A percentile compares a stretch with the other conserved stretches of the same genome.
phyloP scores from a whole-genome alignment of 257 asterid species.

The Petunia secreta region DNA sequence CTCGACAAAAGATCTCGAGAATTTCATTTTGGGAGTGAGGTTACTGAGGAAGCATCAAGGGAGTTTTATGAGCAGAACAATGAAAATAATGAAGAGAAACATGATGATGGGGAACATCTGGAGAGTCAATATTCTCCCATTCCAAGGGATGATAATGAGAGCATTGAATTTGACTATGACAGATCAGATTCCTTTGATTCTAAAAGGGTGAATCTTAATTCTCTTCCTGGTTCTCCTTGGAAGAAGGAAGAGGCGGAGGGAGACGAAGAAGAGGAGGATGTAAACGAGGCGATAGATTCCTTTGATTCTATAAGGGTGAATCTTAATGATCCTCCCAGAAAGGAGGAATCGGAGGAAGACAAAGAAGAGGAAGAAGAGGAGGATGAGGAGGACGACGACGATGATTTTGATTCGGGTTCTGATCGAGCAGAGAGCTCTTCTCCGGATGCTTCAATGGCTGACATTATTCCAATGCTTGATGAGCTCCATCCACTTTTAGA shows the following conservation, averaged over 20 bases:
- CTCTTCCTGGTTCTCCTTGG: conserved; percentile 50
- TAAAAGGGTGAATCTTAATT: conserved; percentile 71
- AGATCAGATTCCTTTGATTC: conserved; percentile 74
- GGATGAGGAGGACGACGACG: conserved; percentile 47
- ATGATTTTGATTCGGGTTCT: conserved; percentile 62
- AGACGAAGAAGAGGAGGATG: conserved; percentile 43
- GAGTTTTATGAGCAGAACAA: conserved; percentile 24
- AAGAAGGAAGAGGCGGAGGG: conserved; percentile 31
- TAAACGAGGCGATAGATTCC: conserved; percentile 51
- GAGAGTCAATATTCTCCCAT: conserved; percentile 42
- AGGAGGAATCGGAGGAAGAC: conserved; percentile 31
- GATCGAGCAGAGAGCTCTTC: conserved; percentile 88
- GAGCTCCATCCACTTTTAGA: conserved; percentile 87
- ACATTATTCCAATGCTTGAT: conserved; percentile 87
- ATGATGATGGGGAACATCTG: conserved; percentile 25
- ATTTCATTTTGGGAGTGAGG: conserved; percentile 41
- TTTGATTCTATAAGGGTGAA: conserved; percentile 74
- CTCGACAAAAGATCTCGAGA: conserved; percentile 45
- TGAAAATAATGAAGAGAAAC: conserved; percentile 42
- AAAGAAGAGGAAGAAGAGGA: conserved; percentile 41
- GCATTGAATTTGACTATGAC: conserved; percentile 57
- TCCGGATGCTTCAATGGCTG: conserved; percentile 93
- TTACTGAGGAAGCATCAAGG: conserved; percentile 31
- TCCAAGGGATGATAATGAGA: conserved; percentile 44
- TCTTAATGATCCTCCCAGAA: conserved; percentile 60